Conservation (phyloP, 1,284 basidiomycete species). For the Cutaneotrichosporon mucoides region DNA sequence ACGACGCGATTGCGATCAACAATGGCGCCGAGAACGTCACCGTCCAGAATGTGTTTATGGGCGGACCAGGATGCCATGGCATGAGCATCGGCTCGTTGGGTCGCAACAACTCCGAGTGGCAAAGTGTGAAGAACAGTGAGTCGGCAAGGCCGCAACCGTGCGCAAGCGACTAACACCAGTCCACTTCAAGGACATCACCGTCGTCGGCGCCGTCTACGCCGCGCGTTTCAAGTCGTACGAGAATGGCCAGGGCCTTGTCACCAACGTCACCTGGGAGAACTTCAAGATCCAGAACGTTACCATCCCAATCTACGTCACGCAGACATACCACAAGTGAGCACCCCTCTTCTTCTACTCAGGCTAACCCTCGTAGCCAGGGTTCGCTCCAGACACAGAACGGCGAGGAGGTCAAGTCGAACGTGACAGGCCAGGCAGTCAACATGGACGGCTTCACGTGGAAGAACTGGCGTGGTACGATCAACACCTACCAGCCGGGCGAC, state of each 20-base stretch:
- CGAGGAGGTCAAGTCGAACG: background rate
- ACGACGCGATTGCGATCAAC: conserved; percentile 55
- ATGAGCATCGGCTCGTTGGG: conserved; percentile 55
- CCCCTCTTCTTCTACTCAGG: background rate
- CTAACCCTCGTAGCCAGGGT: conserved; percentile 26
- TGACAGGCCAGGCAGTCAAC: conserved; percentile 19
- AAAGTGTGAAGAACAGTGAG: conserved; percentile 24
- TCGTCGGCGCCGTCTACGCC: conserved; percentile 52
- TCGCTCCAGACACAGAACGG: conserved; percentile 24
- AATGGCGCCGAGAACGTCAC: conserved; percentile 53
- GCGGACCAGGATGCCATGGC: conserved; percentile 54
- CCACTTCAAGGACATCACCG: conserved; percentile 26
- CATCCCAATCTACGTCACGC: conserved; percentile 53
- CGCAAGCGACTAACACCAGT: no score
- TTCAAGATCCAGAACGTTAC: conserved; percentile 45
- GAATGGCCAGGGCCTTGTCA: conserved; percentile 52
- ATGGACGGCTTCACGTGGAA: conserved; percentile 29
- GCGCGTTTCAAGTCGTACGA: conserved; percentile 53
- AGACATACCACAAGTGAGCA: conserved; percentile 47
- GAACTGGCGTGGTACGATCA: conserved; percentile 53
- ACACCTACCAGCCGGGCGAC: conserved; percentile 46
- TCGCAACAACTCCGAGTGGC: conserved; percentile 42
- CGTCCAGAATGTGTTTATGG: conserved; percentile 52
- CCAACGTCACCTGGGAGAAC: conserved; percentile 54
- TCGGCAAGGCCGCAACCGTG: no score